Evolutionary conservation across 1,284 basidiomycete genomes (phyloP).

Genomic region (Sporisorium scitamineum): DNA sequence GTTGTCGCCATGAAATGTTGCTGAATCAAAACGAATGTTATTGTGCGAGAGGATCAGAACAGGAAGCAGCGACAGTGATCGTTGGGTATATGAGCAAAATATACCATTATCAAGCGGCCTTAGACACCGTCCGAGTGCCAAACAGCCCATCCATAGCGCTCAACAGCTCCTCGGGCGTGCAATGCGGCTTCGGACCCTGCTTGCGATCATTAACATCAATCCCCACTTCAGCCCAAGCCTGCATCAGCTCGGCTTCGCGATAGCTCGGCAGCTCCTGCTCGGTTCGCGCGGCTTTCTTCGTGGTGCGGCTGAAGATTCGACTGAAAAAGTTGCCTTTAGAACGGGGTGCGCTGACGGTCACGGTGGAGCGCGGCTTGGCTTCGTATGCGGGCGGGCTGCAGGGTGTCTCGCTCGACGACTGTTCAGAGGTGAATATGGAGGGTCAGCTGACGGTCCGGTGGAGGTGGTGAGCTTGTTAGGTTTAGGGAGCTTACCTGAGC

Average conservation of each 20-base stretch:
- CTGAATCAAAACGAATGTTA: background rate
- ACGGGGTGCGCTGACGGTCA: background rate
- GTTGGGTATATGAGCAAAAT: conserved; percentile 5
- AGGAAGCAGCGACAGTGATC: background rate
- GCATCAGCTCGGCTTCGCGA: conserved; percentile 33
- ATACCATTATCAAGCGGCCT: background rate
- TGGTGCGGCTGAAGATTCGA: conserved; percentile 34
- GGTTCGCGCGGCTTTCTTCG: background rate
- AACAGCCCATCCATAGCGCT: conserved; percentile 37
- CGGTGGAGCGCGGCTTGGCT: background rate
- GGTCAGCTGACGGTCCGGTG: background rate
- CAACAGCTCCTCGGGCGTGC: conserved; percentile 41
- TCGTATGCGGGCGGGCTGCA: conserved; percentile 29
- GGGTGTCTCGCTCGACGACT: conserved; percentile 18
- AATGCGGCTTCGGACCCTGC: conserved; percentile 39
- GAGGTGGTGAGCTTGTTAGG: background rate
- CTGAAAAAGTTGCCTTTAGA: conserved; percentile 22
- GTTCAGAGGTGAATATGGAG: background rate
- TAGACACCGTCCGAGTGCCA: conserved; percentile 15
- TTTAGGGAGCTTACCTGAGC: conserved; percentile 11
- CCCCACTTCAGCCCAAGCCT: conserved; percentile 42
- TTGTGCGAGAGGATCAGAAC: background rate
- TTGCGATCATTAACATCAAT: conserved; percentile 45
- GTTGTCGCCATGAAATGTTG: background rate
- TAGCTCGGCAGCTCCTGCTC: conserved; percentile 30